phyloP scores from a whole-genome alignment of 495 filamentous ascomycete species.

The Niebla homalea region DNA sequence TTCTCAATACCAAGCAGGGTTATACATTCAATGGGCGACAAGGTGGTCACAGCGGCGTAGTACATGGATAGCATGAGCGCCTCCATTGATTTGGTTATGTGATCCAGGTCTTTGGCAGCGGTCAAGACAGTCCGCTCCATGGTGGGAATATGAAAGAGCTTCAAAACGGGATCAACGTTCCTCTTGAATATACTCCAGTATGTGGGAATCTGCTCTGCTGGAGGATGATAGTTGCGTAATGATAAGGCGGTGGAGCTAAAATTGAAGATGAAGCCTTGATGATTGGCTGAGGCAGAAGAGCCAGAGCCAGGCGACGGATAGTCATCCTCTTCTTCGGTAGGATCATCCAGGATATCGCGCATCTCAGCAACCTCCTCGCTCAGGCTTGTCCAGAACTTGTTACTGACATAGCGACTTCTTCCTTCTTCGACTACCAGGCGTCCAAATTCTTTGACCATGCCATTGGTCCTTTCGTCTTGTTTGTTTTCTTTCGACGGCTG shows the following conservation, averaged over 20 bases:
- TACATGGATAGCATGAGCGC: constrained; percentile 34
- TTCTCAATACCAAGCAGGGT: constrained; percentile 16
- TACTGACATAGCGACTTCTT: constrained; percentile 71
- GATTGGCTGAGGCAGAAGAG: constrained; percentile 31
- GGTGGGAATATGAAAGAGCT: constrained; percentile 32
- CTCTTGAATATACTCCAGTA: constrained; percentile 58
- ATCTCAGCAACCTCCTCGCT: constrained; percentile 77
- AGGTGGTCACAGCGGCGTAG: constrained; percentile 26
- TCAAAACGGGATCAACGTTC: constrained; percentile 39
- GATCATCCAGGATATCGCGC: constrained; percentile 52
- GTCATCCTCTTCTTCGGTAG: constrained; percentile 55
- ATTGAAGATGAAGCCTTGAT: constrained; percentile 58
- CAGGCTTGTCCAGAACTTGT: constrained; percentile 77
- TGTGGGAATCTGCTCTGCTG: constrained; percentile 46
- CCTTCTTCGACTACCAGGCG: constrained; percentile 73
- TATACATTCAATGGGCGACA: constrained; percentile 20
- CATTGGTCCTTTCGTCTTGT: constrained; percentile 19
- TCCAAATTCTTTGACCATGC: constrained; percentile 58
- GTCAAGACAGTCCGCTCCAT: constrained; percentile 22
- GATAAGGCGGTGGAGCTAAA: constrained; percentile 46
- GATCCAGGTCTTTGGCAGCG: constrained; percentile 26
- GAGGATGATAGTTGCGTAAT: constrained; percentile 36
- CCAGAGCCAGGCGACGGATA: constrained; percentile 42
- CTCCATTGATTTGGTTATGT: constrained; percentile 22
- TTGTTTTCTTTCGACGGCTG: constrained; percentile 18